Conservation (phyloP, 495 filamentous ascomycete genomes). For the Friedmanniomyces endolithicus region DNA sequence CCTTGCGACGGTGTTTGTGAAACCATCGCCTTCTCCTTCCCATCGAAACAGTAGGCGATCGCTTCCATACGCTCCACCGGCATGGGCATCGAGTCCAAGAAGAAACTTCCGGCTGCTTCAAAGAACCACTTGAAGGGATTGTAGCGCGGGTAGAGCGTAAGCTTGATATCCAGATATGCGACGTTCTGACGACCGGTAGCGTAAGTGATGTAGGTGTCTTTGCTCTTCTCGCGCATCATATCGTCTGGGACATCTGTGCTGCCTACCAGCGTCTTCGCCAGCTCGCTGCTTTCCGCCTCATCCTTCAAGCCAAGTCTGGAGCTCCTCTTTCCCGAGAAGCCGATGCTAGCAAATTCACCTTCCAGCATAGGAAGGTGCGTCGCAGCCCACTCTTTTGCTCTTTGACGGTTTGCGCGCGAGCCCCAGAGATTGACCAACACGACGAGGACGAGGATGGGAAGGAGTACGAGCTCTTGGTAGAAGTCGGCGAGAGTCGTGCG, state of each 20-base stretch:
- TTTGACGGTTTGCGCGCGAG: constrained; percentile 61
- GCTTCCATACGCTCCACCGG: constrained; percentile 63
- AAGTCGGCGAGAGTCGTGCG: constrained; percentile 71
- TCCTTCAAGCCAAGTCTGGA: background rate
- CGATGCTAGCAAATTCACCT: constrained; percentile 80
- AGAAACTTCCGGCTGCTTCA: constrained; percentile 57
- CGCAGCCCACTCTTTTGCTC: constrained; percentile 67
- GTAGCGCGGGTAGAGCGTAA: constrained; percentile 76
- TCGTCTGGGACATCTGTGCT: constrained; percentile 40
- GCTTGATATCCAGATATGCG: constrained; percentile 73
- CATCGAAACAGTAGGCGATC: constrained; percentile 75
- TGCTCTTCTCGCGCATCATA: constrained; percentile 66
- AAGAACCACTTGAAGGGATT: constrained; percentile 65
- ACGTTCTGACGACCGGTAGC: constrained; percentile 91
- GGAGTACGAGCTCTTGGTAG: constrained; percentile 70
- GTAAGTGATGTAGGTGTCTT: constrained; percentile 75
- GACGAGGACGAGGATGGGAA: constrained; percentile 59
- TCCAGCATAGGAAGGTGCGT: constrained; percentile 58
- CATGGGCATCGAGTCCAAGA: constrained; percentile 60
- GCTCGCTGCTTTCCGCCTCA: constrained; percentile 33
- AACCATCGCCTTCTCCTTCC: constrained; percentile 66
- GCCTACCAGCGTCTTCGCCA: constrained; percentile 26
- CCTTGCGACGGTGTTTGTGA: constrained; percentile 35
- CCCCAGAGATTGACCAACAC: constrained; percentile 75
- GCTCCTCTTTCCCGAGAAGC: constrained; percentile 44